phyloP scores from a whole-genome alignment of 306 rosid genomes.

The Cucumis cinereus region DNA sequence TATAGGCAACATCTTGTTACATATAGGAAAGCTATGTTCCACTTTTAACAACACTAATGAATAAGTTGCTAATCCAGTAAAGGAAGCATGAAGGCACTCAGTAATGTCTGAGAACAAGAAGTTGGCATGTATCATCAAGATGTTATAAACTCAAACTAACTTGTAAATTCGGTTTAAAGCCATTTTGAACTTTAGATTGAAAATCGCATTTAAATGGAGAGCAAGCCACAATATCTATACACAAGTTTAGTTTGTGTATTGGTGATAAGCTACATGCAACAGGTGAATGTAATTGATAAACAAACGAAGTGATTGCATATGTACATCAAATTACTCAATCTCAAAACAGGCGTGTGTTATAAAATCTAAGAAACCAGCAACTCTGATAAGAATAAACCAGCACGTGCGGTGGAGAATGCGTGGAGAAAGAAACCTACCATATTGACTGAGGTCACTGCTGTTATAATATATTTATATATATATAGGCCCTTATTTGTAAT shows the following conservation, averaged over 20 bases:
- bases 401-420: too few species aligned
- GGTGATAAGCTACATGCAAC: not conserved
- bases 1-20: not conserved
- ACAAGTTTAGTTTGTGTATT: not conserved
- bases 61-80: not conserved
- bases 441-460: too few species aligned
- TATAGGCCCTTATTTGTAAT: too few species aligned
- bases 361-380: too few species aligned
- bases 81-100: not conserved
- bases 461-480: too few species aligned
- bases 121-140: not conserved
- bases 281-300: not conserved
- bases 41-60: not conserved
- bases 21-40: not conserved
- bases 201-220: not conserved
- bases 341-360: not conserved
- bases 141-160: not conserved
- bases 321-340: not conserved
- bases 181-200: not conserved
- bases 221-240: not conserved
- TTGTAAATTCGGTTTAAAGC: not conserved
- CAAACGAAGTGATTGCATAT: not conserved
- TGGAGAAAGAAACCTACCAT: too few species aligned
- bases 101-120: not conserved
- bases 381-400: too few species aligned